Percentiles rank a stretch among this genome's conserved stretches.
phyloP scores from a whole-genome alignment of 2,329 filamentous ascomycete genomes.

The Neonectria magnoliae region DNA sequence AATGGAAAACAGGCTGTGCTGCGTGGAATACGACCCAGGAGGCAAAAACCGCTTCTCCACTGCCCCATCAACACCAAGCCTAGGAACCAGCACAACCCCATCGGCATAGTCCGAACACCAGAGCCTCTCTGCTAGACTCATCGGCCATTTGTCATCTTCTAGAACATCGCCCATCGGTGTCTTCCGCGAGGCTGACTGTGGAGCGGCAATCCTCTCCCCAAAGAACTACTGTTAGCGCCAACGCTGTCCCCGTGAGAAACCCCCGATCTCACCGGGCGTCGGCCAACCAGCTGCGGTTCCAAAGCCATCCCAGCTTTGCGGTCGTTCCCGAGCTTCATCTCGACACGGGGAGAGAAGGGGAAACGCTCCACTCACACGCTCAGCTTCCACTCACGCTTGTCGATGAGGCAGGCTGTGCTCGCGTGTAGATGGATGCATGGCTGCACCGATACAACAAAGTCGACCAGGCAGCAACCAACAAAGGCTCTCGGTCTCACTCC shows the following conservation, averaged over 20 bases:
- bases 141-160: conserved; percentile 38
- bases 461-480: neutral
- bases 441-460: neutral
- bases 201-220: neutral
- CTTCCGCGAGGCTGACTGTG: conserved; percentile 23
- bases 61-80: neutral
- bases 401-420: neutral
- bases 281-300: neutral
- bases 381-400: neutral
- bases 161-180: conserved; percentile 30
- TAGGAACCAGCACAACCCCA: neutral
- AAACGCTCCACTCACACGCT: neutral
- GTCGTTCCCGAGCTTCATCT: neutral
- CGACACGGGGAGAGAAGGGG: neutral
- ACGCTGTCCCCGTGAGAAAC: conserved; percentile 22
- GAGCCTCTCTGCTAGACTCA: neutral
- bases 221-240: conserved; percentile 21
- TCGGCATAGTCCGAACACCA: conserved; percentile 17
- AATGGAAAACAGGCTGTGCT: conserved; percentile 5
- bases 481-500: neutral
- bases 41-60: neutral
- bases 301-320: neutral
- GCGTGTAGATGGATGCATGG: conserved; percentile 2
- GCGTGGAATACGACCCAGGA: conserved; percentile 1
- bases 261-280: neutral